Evolutionary conservation across 164 flowering plant species (phyloP), one percentile per base, ranked within the genome.

Genomic region (Magnolia kwangsiensis): DNA sequence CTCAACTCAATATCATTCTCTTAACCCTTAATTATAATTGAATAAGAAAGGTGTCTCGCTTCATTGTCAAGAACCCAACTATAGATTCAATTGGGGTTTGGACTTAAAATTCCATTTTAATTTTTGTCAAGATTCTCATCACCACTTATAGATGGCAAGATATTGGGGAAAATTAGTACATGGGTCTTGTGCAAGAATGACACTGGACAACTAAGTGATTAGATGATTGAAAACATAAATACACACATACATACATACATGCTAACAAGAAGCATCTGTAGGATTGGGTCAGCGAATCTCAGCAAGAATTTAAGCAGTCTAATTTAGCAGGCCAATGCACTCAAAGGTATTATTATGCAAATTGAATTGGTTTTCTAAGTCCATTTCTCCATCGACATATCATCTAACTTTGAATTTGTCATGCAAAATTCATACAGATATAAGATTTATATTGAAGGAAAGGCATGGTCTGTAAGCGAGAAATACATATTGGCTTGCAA

Each of bases 401-500:
- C 1, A 66, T 18, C 14, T 63, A 61, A 63, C 3, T 18, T 70
- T 21, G 58, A 11, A 9, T 23, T 31, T 69, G 29, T 3, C 21
- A 10, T 67, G 1, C 1, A 67, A 80, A 50, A 66, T 45, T 16
- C 4, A n/a, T 23, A 24, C 50, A 90, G 91, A 76, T 89, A 86
- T 51, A 88, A 89, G 80, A 86, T 89, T 13, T 89, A 88, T n/a
- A 78, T 84, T 0, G 95, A 89, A 84, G 95, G 95, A 74, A 50
- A 50, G 23, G 85, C 90, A 18, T 91, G 95, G 95, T 88, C 95
- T 1, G 93, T 91, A 4, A 88, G 95, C 67, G 80, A 85, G 78
- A 90, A 90, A 50, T 90, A 89, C 51, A 90, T 90, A 29, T 71
- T 89, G 63, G 92, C 92, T 3, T 89, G 95, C 58, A 87, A 91